These are phyloP conservation scores for Citeromyces siamensis DNA, from an alignment of 1,139 yeast species.

Conservation along the genomic window DNA sequence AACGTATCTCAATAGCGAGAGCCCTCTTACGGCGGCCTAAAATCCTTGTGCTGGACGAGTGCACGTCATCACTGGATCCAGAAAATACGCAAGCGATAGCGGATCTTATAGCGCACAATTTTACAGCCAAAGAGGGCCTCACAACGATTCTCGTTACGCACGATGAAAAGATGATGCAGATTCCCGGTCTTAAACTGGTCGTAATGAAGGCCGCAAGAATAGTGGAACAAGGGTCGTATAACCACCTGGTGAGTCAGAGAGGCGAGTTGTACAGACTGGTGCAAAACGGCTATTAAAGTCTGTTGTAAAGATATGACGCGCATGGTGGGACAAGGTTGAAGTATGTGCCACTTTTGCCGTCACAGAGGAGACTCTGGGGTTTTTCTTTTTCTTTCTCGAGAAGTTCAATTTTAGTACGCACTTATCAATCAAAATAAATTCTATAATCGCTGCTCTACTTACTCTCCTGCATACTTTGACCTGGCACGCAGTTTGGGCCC, in stretches of 20 bases:
- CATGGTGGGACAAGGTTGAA: too few species aligned
- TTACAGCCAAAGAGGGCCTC: conserved; percentile 18
- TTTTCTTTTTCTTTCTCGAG: too few species aligned
- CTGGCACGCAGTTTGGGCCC: conserved; percentile 41
- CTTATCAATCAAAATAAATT: too few species aligned
- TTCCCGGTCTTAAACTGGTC: conserved; percentile 20
- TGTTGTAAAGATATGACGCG: too few species aligned
- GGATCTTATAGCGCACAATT: conserved; percentile 25
- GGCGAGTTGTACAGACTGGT: neutral
- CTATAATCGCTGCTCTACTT: too few species aligned
- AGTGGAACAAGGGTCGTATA: neutral
- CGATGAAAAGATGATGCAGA: conserved; percentile 38
- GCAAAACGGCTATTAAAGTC: too few species aligned
- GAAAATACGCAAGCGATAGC: conserved; percentile 31
- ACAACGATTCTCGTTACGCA: conserved; percentile 47
- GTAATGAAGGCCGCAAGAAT: neutral
- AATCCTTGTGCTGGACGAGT: conserved; percentile 62
- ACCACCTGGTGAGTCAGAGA: neutral
- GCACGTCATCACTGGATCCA: conserved; percentile 69
- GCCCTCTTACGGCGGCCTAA: conserved; percentile 54
- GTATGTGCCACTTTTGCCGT: too few species aligned
- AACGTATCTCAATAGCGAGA: conserved; percentile 64
- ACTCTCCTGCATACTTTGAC: conserved; percentile 25
- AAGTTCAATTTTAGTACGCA: too few species aligned
- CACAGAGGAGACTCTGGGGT: too few species aligned